Percentiles rank a stretch among this genome's conserved stretches.
Conservation (phyloP, 192 early-diverging fungal genomes). For the Backusella australiensis region DNA sequence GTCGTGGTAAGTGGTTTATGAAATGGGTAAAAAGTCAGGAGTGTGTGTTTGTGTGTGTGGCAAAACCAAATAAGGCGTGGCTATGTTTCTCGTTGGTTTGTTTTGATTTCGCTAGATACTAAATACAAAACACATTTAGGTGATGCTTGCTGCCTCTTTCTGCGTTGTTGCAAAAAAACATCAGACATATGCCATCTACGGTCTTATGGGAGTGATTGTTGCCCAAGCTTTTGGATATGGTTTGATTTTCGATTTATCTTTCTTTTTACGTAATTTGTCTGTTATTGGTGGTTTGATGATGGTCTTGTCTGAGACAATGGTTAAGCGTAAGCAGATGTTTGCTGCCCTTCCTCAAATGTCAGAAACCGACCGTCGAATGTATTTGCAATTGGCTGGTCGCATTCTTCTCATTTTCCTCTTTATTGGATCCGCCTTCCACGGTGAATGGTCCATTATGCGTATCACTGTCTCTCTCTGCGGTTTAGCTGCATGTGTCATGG, state of each 20-base stretch:
- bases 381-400: constrained; percentile 90
- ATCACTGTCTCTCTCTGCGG: constrained; percentile 71
- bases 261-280: constrained; percentile 93
- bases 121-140: constrained; percentile 24
- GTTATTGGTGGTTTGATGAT: constrained; percentile 93
- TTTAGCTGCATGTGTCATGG: constrained; percentile 86
- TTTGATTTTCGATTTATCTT: constrained; percentile 83
- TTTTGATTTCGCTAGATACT: not conserved
- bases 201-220: constrained; percentile 79
- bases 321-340: constrained; percentile 75
- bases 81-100: not conserved
- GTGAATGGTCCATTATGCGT: constrained; percentile 73
- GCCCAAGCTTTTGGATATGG: constrained; percentile 94
- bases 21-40: not conserved
- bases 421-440: constrained; percentile 84
- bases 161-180: constrained; percentile 80
- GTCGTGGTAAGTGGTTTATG: constrained; percentile 54
- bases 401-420: constrained; percentile 93
- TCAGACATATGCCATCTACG: constrained; percentile 81
- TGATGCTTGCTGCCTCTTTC: constrained; percentile 82
- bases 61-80: not conserved
- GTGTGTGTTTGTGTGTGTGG: not conserved
- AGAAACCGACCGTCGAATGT: constrained; percentile 84
- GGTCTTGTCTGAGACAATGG: constrained; percentile 82
- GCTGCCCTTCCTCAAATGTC: constrained; percentile 84